Evolutionary conservation across 2,329 filamentous ascomycete genomes (phyloP).

Genomic region (Fusarium newnesense): DNA sequence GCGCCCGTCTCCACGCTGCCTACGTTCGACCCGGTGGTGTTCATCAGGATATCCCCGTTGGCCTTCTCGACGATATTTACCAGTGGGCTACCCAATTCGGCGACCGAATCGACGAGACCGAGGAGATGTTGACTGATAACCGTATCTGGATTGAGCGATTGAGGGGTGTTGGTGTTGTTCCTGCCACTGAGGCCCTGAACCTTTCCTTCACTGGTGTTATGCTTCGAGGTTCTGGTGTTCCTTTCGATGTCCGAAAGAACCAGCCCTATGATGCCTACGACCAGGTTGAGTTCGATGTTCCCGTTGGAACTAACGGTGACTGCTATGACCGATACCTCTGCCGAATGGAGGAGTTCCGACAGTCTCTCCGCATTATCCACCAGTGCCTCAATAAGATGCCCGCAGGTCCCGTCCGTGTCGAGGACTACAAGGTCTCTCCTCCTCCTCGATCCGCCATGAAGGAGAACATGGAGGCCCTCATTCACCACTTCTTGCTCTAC

Average conservation of each 20-base stretch:
- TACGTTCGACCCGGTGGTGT: constrained; percentile 98
- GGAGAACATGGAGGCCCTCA: constrained; percentile 99
- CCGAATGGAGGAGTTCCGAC: constrained; percentile 99
- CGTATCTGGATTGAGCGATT: constrained; percentile 98
- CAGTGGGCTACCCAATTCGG: constrained; percentile 99
- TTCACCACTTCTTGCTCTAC: constrained; percentile 98
- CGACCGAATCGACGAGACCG: constrained; percentile 97
- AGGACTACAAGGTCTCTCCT: constrained; percentile 98
- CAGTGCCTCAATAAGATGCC: constrained; percentile 99
- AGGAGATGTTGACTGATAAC: constrained; percentile 98
- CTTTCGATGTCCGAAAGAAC: constrained; percentile 96
- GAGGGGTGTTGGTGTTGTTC: constrained; percentile 89
- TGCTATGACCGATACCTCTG: constrained; percentile 99
- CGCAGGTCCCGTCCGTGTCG: constrained; percentile 89
- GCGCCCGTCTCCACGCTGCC: constrained; percentile 94
- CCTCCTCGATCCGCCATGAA: constrained; percentile 99
- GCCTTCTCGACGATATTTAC: constrained; percentile 98
- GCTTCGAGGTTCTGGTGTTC: constrained; percentile 95
- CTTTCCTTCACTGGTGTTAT: constrained; percentile 97
- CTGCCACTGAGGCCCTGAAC: constrained; percentile 93
- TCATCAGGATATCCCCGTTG: constrained; percentile 91
- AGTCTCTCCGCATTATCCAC: constrained; percentile 97
- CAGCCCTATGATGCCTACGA: constrained; percentile 98
- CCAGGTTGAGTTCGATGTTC: constrained; percentile 97
- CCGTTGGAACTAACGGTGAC: constrained; percentile 95